A percentile compares a stretch with the other conserved stretches of the same genome.
Evolutionary conservation across 2,329 filamentous ascomycete species (phyloP).

Genomic region (Colletotrichum sp.): DNA sequence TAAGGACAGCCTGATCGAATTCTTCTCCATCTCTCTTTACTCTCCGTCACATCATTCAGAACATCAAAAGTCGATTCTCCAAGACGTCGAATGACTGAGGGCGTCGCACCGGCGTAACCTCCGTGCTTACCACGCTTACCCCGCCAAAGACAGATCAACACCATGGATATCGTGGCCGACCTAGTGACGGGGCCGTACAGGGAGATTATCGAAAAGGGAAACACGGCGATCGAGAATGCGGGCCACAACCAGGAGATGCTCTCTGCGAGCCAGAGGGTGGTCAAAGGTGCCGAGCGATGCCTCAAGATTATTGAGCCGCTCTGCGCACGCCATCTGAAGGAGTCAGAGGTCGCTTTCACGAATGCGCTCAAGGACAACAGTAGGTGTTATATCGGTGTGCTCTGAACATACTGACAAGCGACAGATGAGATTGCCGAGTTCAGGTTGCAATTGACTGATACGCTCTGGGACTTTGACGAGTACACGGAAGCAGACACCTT

Average conservation of each 20-base stretch:
- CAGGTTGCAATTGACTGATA: slow-evolving; percentile 51
- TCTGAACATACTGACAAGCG: background rate
- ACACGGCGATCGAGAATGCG: slow-evolving; percentile 51
- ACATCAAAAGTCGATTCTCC: too few species aligned
- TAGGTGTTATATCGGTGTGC: slow-evolving; percentile 27
- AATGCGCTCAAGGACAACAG: slow-evolving; percentile 59
- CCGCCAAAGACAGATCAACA: background rate
- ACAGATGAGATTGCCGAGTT: slow-evolving; percentile 56
- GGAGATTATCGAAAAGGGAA: slow-evolving; percentile 59
- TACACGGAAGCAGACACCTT: slow-evolving; percentile 55
- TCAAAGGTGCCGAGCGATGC: slow-evolving; percentile 54
- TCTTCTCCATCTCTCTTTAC: background rate
- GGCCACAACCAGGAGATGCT: slow-evolving; percentile 51
- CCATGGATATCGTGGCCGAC: slow-evolving; percentile 45
- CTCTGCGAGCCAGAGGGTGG: slow-evolving; percentile 51
- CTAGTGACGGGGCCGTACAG: slow-evolving; percentile 57
- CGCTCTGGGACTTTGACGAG: slow-evolving; percentile 64
- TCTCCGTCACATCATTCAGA: background rate
- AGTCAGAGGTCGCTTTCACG: slow-evolving; percentile 55
- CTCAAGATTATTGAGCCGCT: slow-evolving; percentile 57
- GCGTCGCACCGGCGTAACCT: background rate
- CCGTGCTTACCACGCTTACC: background rate
- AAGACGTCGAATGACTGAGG: background rate
- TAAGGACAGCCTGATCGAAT: background rate
- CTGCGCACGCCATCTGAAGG: slow-evolving; percentile 51